Conservation (phyloP, 164 flowering plant species). For the Macadamia tetraphylla region DNA sequence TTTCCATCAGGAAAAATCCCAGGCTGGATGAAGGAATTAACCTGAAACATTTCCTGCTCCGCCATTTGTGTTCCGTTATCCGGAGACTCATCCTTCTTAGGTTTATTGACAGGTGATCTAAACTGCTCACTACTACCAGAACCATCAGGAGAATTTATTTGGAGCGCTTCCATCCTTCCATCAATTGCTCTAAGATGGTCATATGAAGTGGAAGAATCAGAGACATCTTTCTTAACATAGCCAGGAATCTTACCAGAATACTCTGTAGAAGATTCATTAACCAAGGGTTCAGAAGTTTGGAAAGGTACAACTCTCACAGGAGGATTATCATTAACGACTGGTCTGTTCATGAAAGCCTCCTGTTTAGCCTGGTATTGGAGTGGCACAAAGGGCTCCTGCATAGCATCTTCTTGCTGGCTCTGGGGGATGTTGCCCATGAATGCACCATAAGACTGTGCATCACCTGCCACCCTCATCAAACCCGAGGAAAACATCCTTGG, state of each 20-base stretch:
- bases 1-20: constrained; percentile 25
- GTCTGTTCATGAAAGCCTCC: constrained; percentile 19
- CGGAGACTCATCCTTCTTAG: constrained; percentile 25
- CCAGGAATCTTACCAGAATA: constrained; percentile 29
- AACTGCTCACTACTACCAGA: constrained; percentile 27
- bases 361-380: constrained; percentile 23
- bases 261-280: constrained; percentile 32
- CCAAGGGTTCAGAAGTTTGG: constrained; percentile 28
- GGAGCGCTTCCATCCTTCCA: constrained; percentile 43
- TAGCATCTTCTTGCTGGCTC: constrained; percentile 24
- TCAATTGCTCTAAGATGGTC: constrained; percentile 44
- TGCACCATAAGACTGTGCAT: constrained; percentile 27
- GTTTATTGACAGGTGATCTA: not conserved
- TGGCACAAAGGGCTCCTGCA: constrained; percentile 24
- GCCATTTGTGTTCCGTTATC: constrained; percentile 24
- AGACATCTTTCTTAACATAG: constrained; percentile 19
- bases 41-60: constrained; percentile 24
- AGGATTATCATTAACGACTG: constrained; percentile 23
- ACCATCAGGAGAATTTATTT: constrained; percentile 29
- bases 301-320: constrained; percentile 18
- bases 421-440: constrained; percentile 24
- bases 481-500: constrained; percentile 17
- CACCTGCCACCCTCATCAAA: constrained; percentile 21
- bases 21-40: constrained; percentile 19
- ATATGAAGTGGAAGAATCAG: constrained; percentile 7